Evolutionary conservation across 1,284 basidiomycete species (phyloP).

Genomic region (Cryptococcus deneoformans): DNA sequence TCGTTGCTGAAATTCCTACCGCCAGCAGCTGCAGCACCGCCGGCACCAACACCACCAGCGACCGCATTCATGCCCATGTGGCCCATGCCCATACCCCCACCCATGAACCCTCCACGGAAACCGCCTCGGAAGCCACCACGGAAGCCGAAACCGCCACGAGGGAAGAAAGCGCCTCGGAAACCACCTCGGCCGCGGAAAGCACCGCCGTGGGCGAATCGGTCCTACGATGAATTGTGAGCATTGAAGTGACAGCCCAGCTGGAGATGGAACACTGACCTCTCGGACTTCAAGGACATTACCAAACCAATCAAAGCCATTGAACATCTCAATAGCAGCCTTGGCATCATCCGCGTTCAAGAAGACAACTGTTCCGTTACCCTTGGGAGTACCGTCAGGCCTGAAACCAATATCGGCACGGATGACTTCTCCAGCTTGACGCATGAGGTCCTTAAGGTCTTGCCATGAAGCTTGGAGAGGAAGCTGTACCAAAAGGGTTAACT

Average conservation of each 20-base stretch:
- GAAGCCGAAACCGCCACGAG: conserved; percentile 60
- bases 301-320: conserved; percentile 92
- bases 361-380: conserved; percentile 92
- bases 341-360: conserved; percentile 90
- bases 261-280: conserved; percentile 56
- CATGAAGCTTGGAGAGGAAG: conserved; percentile 93
- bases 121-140: conserved; percentile 55
- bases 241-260: neutral
- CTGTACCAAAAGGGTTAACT: conserved; percentile 50
- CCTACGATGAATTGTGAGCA: conserved; percentile 52
- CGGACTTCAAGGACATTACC: conserved; percentile 88
- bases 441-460: conserved; percentile 98
- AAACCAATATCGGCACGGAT: conserved; percentile 93
- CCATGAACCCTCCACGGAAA: conserved; percentile 52
- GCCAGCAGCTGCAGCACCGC: conserved; percentile 48
- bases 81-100: conserved; percentile 53
- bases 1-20: conserved; percentile 45
- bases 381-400: conserved; percentile 84
- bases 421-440: conserved; percentile 90
- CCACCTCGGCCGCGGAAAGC: conserved; percentile 35
- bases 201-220: conserved; percentile 68
- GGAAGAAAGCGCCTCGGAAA: conserved; percentile 44
- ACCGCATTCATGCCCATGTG: conserved; percentile 14
- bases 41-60: conserved; percentile 23
- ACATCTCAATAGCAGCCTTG: conserved; percentile 86